phyloP scores from a whole-genome alignment of 441 rosid genomes.

The Dalechampia spathulata region DNA sequence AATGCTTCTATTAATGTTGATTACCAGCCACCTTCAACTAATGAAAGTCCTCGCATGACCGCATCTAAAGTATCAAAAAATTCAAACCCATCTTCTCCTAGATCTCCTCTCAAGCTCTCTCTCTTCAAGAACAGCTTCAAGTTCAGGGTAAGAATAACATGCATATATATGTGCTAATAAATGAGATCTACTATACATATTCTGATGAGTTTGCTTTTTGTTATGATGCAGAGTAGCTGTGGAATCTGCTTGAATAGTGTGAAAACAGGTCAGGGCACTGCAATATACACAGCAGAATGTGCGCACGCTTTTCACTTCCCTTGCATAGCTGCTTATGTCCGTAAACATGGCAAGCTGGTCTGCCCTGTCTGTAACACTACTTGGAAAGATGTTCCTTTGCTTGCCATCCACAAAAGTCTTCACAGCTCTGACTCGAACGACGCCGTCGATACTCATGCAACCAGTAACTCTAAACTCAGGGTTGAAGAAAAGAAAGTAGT shows the following conservation, averaged over 20 bases:
- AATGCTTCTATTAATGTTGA: not conserved
- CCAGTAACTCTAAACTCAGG: slow-evolving; percentile 18
- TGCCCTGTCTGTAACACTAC: slow-evolving; percentile 72
- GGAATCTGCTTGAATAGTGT: slow-evolving; percentile 73
- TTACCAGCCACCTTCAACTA: slow-evolving; percentile 10
- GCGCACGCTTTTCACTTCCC: slow-evolving; percentile 83
- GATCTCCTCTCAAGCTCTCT: slow-evolving; percentile 64
- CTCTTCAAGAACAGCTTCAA: slow-evolving; percentile 64
- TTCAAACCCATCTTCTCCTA: slow-evolving; percentile 67
- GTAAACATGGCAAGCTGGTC: slow-evolving; percentile 27
- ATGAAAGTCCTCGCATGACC: slow-evolving; percentile 42
- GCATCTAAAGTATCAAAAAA: slow-evolving; percentile 27
- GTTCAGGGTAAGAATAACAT: slow-evolving; percentile 43
- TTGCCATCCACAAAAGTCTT: slow-evolving; percentile 30
- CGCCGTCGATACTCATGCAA: slow-evolving; percentile 14
- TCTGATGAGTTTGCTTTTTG: not conserved
- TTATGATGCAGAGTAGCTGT: slow-evolving; percentile 47
- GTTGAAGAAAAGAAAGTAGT: slow-evolving; percentile 45
- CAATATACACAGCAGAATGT: slow-evolving; percentile 90
- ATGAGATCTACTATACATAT: slow-evolving; percentile 2
- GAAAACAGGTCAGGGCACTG: slow-evolving; percentile 79
- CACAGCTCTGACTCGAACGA: not conserved
- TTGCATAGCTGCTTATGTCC: slow-evolving; percentile 56
- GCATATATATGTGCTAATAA: no score
- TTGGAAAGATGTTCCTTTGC: slow-evolving; percentile 71